These are phyloP conservation scores for Cupressus sempervirens DNA, from an alignment of 75 land plant species.

Conservation along the genomic window DNA sequence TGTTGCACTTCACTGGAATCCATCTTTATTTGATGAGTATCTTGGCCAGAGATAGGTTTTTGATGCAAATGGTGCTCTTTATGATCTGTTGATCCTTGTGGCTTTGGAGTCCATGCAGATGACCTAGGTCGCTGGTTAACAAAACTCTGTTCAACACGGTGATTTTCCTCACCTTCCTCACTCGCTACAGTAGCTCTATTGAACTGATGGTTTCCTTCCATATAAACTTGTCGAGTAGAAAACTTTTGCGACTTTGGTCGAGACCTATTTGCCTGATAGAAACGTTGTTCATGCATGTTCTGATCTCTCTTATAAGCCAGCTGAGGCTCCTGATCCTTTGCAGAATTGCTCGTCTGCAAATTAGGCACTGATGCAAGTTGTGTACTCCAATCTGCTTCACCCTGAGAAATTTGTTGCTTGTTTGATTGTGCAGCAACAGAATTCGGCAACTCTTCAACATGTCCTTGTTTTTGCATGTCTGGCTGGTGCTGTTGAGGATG, in stretches of 20 bases:
- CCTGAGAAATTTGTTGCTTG: background rate
- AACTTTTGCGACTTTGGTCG: constrained; percentile 6
- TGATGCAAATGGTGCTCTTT: background rate
- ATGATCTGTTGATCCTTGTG: background rate
- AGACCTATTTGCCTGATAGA: constrained; percentile 9
- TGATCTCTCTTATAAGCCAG: constrained; percentile 9
- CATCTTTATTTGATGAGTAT: background rate
- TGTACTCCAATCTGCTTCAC: background rate
- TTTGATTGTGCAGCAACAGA: background rate
- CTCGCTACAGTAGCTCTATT: background rate
- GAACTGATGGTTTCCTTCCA: constrained; percentile 7
- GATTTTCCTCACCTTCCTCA: constrained; percentile 1
- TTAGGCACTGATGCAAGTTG: background rate
- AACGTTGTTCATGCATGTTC: constrained; percentile 5
- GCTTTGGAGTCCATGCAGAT: constrained; percentile 11
- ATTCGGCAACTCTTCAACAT: background rate
- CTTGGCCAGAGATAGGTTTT: background rate
- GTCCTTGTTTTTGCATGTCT: background rate
- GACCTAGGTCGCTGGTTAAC: constrained; percentile 7
- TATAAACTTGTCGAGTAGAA: background rate
- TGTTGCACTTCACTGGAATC: constrained; percentile 1
- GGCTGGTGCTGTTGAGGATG: background rate
- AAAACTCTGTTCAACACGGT: background rate
- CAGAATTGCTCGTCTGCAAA: background rate
- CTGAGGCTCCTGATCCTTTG: background rate